A percentile compares a stretch with the other conserved stretches of the same genome.
Conservation (phyloP, 768 basidiomycete genomes). For the Suillus placidus region DNA sequence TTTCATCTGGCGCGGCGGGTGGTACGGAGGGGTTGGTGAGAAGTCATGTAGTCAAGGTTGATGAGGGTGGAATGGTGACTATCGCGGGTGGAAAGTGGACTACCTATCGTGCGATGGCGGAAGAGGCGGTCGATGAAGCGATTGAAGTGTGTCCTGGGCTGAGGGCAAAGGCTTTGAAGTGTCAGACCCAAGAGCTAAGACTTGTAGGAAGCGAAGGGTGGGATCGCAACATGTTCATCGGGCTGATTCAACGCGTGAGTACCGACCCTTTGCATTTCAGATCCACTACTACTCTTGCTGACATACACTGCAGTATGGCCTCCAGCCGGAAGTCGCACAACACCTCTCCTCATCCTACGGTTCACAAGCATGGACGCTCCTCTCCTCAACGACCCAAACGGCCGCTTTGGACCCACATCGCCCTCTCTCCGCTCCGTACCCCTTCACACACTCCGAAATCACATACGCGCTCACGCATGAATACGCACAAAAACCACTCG, state of each 20-base stretch:
- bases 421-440: constrained; percentile 66
- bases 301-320: constrained; percentile 62
- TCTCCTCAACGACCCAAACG: constrained; percentile 76
- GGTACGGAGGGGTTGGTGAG: constrained; percentile 88
- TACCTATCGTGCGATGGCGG: constrained; percentile 94
- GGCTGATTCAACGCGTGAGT: constrained; percentile 85
- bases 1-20: constrained; percentile 79
- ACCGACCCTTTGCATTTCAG: not conserved
- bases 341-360: constrained; percentile 95
- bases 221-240: constrained; percentile 96
- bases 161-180: constrained; percentile 55
- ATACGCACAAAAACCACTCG: constrained; percentile 89
- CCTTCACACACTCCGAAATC: constrained; percentile 75
- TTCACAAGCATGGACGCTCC: constrained; percentile 95
- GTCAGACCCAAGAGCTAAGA: constrained; percentile 79
- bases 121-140: constrained; percentile 90
- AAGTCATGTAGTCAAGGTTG: constrained; percentile 90
- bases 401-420: constrained; percentile 84
- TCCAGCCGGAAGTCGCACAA: constrained; percentile 90
- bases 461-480: constrained; percentile 87
- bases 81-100: constrained; percentile 99
- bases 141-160: constrained; percentile 72
- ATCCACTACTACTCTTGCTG: constrained; percentile 5
- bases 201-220: constrained; percentile 93
- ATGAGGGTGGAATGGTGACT: constrained; percentile 80